These are phyloP conservation scores for Phlegmacium glaucopus DNA, from an alignment of 768 basidiomycete genomes.

Conservation along the genomic window DNA sequence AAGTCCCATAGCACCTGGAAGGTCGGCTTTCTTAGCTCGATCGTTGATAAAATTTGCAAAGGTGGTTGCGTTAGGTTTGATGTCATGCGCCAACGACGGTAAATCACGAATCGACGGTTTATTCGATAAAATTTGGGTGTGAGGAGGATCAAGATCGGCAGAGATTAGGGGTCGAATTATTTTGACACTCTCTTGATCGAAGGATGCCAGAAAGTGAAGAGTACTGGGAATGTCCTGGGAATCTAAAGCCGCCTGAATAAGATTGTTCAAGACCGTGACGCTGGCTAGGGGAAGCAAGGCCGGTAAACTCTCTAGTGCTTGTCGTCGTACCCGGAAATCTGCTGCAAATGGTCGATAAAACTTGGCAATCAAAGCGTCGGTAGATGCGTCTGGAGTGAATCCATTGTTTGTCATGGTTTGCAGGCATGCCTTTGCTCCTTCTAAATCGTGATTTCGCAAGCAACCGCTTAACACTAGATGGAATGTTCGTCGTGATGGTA, in stretches of 20 bases:
- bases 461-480: conserved; percentile 66
- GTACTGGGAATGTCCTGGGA: conserved; percentile 45
- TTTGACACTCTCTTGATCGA: conserved; percentile 30
- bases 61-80: conserved; percentile 53
- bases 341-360: conserved; percentile 59
- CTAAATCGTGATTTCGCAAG: conserved; percentile 64
- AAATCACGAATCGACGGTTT: background rate
- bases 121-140: background rate
- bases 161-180: conserved; percentile 19
- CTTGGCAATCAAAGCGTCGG: conserved; percentile 56
- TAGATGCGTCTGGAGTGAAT: conserved; percentile 49
- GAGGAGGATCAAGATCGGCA: background rate
- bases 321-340: conserved; percentile 50
- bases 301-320: conserved; percentile 45
- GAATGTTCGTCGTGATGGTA: conserved; percentile 60
- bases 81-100: conserved; percentile 1
- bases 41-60: conserved; percentile 63
- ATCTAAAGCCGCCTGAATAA: conserved; percentile 63
- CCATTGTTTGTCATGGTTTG: conserved; percentile 55
- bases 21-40: conserved; percentile 40
- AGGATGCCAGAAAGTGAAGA: conserved; percentile 45
- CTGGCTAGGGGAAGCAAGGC: conserved; percentile 36
- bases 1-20: conserved; percentile 42
- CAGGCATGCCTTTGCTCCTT: conserved; percentile 51
- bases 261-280: conserved; percentile 62